Conservation (phyloP, 768 basidiomycete genomes). For the Podaxis sp. region DNA sequence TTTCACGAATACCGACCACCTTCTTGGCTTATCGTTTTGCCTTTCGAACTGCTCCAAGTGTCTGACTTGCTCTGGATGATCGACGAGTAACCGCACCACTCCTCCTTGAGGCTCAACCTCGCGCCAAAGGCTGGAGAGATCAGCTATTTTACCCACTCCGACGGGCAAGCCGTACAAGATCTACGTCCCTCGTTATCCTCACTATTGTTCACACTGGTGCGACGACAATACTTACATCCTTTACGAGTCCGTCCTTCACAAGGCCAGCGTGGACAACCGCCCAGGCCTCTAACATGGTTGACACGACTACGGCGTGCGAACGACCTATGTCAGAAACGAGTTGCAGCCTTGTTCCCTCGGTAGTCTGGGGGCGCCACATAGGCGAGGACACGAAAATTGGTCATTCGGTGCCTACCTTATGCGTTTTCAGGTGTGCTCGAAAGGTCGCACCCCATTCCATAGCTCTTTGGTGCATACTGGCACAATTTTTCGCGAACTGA, state of each 20-base stretch:
- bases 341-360: constrained; percentile 73
- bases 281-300: constrained; percentile 85
- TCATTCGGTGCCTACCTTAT: constrained; percentile 49
- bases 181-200: constrained; percentile 33
- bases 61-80: constrained; percentile 70
- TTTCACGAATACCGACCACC: constrained; percentile 82
- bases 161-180: constrained; percentile 81
- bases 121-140: constrained; percentile 59
- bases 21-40: constrained; percentile 32
- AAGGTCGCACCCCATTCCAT: constrained; percentile 68
- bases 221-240: constrained; percentile 58
- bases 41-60: constrained; percentile 62
- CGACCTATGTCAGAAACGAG: constrained; percentile 51
- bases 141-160: constrained; percentile 65
- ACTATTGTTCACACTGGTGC: not conserved
- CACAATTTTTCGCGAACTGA: constrained; percentile 72
- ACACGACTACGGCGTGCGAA: constrained; percentile 68
- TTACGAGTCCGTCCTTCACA: constrained; percentile 68
- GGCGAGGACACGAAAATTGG: not conserved
- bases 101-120: constrained; percentile 55
- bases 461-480: constrained; percentile 65
- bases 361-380: constrained; percentile 47
- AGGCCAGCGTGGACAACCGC: constrained; percentile 64
- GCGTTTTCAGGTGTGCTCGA: constrained; percentile 83
- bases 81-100: constrained; percentile 65